phyloP scores from a whole-genome alignment of 306 rosid genomes.

The Cucurbita maxima region DNA sequence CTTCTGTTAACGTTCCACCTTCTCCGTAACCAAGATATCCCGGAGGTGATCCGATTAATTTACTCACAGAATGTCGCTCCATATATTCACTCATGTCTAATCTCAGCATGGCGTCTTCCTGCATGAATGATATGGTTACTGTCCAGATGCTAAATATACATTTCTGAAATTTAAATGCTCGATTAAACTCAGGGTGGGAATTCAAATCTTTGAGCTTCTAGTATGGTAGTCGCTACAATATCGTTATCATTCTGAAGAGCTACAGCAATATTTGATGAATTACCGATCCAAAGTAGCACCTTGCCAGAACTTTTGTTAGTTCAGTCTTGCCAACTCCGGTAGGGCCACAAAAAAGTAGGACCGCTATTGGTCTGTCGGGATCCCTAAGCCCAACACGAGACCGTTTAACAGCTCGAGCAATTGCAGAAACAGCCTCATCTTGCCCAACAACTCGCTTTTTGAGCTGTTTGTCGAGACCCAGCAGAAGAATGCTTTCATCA shows the following conservation, averaged over 20 bases:
- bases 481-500: constrained; percentile 7
- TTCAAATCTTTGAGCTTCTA: too few species aligned
- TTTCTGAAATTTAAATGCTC: neutral
- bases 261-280: neutral
- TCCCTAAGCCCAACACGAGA: constrained; percentile 21
- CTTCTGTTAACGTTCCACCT: constrained; percentile 81
- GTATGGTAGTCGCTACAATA: neutral
- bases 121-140: neutral
- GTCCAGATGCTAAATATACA: neutral
- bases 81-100: constrained; percentile 94
- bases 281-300: constrained; percentile 11
- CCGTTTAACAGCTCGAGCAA: constrained; percentile 16
- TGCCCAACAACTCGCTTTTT: constrained; percentile 15
- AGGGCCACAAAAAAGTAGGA: constrained; percentile 20
- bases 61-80: constrained; percentile 92
- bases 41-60: constrained; percentile 85
- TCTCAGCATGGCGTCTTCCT: constrained; percentile 73
- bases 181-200: neutral
- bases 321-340: constrained; percentile 21
- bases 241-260: neutral
- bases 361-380: constrained; percentile 19
- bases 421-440: constrained; percentile 17
- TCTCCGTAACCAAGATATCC: constrained; percentile 89
- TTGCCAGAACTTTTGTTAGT: constrained; percentile 14
- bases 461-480: constrained; percentile 12